These are phyloP conservation scores for Leccinellum albellum DNA, from an alignment of 768 basidiomycete species.

Conservation along the genomic window DNA sequence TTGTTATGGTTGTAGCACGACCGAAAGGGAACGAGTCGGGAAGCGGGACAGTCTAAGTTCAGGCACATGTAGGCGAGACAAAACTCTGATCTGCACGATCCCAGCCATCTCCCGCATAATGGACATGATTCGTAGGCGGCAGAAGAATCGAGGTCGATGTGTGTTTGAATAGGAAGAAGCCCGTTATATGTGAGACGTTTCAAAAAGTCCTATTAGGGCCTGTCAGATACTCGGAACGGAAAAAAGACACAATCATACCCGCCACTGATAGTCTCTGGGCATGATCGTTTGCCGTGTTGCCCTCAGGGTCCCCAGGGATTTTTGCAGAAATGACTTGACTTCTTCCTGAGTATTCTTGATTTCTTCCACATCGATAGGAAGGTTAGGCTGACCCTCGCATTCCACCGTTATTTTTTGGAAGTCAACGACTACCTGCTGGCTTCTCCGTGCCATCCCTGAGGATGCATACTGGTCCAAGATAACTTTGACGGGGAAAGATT, in stretches of 20 bases:
- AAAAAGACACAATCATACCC: no score
- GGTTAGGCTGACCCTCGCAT: slow-evolving; percentile 12
- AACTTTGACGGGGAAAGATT: slow-evolving; percentile 7
- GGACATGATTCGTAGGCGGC: slow-evolving; percentile 8
- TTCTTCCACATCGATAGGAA: slow-evolving; percentile 16
- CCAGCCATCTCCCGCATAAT: not conserved
- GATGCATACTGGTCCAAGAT: slow-evolving; percentile 11
- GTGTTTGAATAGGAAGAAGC: not conserved
- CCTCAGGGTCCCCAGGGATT: no score
- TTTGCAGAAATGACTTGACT: no score
- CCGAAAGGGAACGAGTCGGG: slow-evolving; percentile 12
- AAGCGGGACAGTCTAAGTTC: slow-evolving; percentile 17
- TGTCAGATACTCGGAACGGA: not conserved
- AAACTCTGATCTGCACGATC: slow-evolving; percentile 7
- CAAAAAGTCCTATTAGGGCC: slow-evolving; percentile 14
- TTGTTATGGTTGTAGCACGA: slow-evolving; percentile 14
- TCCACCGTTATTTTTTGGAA: slow-evolving; percentile 14
- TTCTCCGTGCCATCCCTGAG: not conserved
- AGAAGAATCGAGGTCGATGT: not conserved
- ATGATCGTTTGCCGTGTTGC: no score
- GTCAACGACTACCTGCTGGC: slow-evolving; percentile 15
- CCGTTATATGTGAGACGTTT: slow-evolving; percentile 12
- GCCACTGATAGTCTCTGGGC: no score
- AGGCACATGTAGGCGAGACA: slow-evolving; percentile 17
- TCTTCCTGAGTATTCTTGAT: not conserved